Base-by-base conservation (phyloP, 2,329 filamentous ascomycete species). In the Mycogone perniciosa region DNA sequence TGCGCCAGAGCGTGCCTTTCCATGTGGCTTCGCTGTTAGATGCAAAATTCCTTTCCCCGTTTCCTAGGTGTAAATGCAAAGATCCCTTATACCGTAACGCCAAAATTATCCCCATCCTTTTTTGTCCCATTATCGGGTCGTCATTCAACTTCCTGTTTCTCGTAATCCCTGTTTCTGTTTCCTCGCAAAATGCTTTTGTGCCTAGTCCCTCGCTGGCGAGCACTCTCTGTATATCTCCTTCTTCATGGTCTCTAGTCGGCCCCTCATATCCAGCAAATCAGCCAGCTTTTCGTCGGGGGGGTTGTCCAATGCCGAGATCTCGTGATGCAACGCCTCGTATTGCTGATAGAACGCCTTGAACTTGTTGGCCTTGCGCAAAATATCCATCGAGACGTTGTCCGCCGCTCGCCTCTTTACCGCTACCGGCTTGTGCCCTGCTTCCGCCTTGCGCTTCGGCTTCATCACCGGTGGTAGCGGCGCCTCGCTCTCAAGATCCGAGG, bases 331-430 rank as follows among this genome's bases (percentile, higher is more conserved):
- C 9, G 71, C 64, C 60, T 77, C 72, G 61, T 85, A 85, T 53
- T 74, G 74, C 47, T 75, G 69, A 60, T 85, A 85, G 55, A 60
- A 77, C 42, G 65, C 60, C 62, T 80, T 79, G 68, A 84, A 85
- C 53, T 66, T 71, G 54, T 72, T 68, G 13, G 82, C 80, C 57
- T 79, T 73, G 52, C 71, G 64, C 48, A 84, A 62, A 4, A 82
- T 64, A 11, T 79, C 76, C 29, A 59, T 48, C 10, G 65, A 58
- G 38, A 70, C 60, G 34, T 50, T 60, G n/a, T 62, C 50, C 5
- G 59, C 57, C 40, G 57, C 60, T 31, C 63, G 61, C 53, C 67
- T 64, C 59, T 69, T 70, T 31, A 57, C 48, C 5, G 52, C 46
- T 6, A 48, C 37, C 10, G 56, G 44, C 50, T 65, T 67, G 54